Evolutionary conservation across 352 stramenopile species (phyloP), one percentile per base, ranked within the genome.

Genomic region (Phytophthora niederhauseri): DNA sequence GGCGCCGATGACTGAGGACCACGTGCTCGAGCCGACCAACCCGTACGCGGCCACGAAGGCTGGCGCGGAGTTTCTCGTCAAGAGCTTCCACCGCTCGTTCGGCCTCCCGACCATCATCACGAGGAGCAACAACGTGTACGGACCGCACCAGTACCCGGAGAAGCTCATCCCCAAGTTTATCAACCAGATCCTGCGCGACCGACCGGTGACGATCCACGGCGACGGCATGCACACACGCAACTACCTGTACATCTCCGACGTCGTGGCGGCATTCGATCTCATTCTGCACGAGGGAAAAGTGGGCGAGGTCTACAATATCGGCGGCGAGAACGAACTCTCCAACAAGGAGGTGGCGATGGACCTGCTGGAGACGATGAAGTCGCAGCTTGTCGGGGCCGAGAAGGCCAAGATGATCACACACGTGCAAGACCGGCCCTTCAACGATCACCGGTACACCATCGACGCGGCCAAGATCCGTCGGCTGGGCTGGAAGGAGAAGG

Each of bases 161-260:
- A 99, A 99, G 73, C 81, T 99, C 19, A 98, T 99, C 64, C 97
- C 98, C 12, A 99, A 99, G 77, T 98, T 99, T 61, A 98, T 98
- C 55, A 99, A 99, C 72, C 96, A 99, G 80, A 80, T 99, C 14
- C 64, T 98, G 70, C 82, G 93, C 11, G 91, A 90, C 28, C 82
- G 82, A 56, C 77, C 89, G 6, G 78, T 99, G 52, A 99, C 97
- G 30, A 84, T 99, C 41, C 97, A 99, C 72, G 98, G 98, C 34
- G 90, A 98, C 69, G 97, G 98, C 31, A 78, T 79, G 55, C 98
- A 99, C 74, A 98, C 92, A 3, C 92, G 97, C 15, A 99, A 99
- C 73, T 99, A 99, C 78, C 82, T 99, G 20, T 99, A 98, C 79
- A 98, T 99, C 24, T 92, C 89, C 43, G 98, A 99, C 78, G 97